phyloP scores from a whole-genome alignment of 2,329 filamentous ascomycete genomes.

The Coniosporium tulheliwenetii region DNA sequence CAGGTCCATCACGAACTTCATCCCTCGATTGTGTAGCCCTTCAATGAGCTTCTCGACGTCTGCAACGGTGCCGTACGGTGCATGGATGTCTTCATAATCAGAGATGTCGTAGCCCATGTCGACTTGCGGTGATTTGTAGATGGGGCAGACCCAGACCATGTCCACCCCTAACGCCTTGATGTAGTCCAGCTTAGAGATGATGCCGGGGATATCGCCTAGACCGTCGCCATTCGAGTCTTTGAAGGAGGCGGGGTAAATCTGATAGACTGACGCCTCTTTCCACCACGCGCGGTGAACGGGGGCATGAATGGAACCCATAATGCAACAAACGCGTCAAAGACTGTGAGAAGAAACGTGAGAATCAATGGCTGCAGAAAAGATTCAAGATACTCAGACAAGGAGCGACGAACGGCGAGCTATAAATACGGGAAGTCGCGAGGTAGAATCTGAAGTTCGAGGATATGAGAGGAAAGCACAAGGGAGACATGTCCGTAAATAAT shows the following conservation, averaged over 20 bases:
- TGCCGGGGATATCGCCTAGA: constrained; percentile 46
- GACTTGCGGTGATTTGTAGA: constrained; percentile 47
- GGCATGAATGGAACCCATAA: not conserved
- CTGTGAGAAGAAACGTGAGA: too few relatives aligned
- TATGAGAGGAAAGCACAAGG: too few relatives aligned
- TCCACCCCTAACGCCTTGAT: constrained; percentile 45
- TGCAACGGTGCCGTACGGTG: constrained; percentile 48
- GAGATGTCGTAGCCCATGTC: constrained; percentile 60
- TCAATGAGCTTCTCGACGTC: constrained; percentile 49
- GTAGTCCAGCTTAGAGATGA: constrained; percentile 46
- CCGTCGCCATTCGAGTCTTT: constrained; percentile 41
- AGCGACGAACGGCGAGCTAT: too few relatives aligned
- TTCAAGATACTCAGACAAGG: too few relatives aligned
- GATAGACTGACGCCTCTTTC: constrained; percentile 29
- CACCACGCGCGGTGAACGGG: constrained; percentile 19
- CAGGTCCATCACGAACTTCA: constrained; percentile 59
- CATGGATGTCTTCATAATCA: constrained; percentile 51
- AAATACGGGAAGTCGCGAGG: too few relatives aligned
- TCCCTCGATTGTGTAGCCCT: constrained; percentile 44
- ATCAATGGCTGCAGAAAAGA: too few relatives aligned
- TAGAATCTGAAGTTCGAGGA: too few relatives aligned
- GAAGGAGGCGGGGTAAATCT: constrained; percentile 31
- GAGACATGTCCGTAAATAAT: too few relatives aligned
- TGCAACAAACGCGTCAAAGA: too few relatives aligned
- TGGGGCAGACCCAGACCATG: constrained; percentile 52